Evolutionary conservation across 768 basidiomycete species (phyloP), one percentile per base, ranked within the genome.

Genomic region (Arthromyces matolae): DNA sequence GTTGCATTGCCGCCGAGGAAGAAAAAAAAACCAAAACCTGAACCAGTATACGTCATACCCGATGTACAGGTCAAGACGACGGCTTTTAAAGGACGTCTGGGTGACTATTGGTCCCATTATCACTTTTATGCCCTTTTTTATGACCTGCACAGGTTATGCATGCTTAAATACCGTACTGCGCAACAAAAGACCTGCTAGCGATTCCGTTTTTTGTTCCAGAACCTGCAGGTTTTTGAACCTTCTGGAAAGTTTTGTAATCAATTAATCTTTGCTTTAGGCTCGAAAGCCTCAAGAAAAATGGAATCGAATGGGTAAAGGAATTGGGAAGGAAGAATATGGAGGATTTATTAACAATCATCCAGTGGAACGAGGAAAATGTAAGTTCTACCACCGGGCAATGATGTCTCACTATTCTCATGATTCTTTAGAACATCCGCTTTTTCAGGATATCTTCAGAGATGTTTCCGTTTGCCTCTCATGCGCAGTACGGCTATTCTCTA

Each of bases 381-480:
- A 42, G 71, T 61, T 29, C 20, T 22, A 23, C 10, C 29, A 23
- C n/a, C n/a, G n/a, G n/a, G n/a, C n/a, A n/a, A n/a, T n/a, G n/a
- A n/a, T n/a, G n/a, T n/a, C n/a, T n/a, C n/a, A n/a, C n/a, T n/a
- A n/a, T n/a, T n/a, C n/a, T n/a, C n/a, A n/a, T n/a, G n/a, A n/a
- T n/a, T n/a, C n/a, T n/a, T n/a, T n/a, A 81, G 78, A 73, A 81
- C 38, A 93, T 95, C 45, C 79, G 78, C n/a, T 95, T 93, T 66
- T 80, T 94, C 69, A 80, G 93, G 36, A 62, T 95, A 54, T 93
- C 91, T 0, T 92, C 90, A 7, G 89, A 93, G 54, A 84, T 96
- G 80, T 95, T 96, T 65, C 93, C 93, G 1, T 96, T 86, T 57
- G 92, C 93, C 0, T 88, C 87, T 1, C 94, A 97, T 55, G 72